These are phyloP conservation scores for Halenospora varia DNA, from an alignment of 495 filamentous ascomycete species.

Conservation along the genomic window DNA sequence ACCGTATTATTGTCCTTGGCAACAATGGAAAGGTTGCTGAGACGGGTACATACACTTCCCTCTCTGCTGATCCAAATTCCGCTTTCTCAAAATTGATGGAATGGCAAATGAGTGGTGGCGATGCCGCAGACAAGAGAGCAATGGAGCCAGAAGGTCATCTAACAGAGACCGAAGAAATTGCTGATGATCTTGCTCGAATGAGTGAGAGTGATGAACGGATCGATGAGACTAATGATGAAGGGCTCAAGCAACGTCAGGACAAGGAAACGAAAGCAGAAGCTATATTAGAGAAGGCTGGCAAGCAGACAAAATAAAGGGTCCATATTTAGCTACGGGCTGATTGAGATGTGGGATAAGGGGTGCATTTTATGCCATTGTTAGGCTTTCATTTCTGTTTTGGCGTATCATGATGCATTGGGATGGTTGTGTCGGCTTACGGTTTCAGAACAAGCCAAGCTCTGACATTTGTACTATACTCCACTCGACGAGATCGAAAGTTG, in stretches of 20 bases:
- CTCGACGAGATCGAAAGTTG: neutral
- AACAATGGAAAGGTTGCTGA: slow-evolving; percentile 86
- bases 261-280: slow-evolving; percentile 8
- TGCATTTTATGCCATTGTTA: neutral
- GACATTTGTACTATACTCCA: neutral
- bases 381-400: neutral
- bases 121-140: slow-evolving; percentile 32
- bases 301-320: slow-evolving; percentile 7
- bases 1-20: slow-evolving; percentile 84
- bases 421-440: neutral
- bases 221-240: slow-evolving; percentile 1
- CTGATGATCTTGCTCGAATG: slow-evolving; percentile 13
- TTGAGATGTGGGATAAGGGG: neutral
- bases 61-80: slow-evolving; percentile 66
- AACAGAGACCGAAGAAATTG: slow-evolving; percentile 21
- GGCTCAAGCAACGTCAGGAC: neutral
- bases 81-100: slow-evolving; percentile 96
- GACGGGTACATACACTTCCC: slow-evolving; percentile 73
- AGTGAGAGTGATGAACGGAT: slow-evolving; percentile 9
- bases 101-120: slow-evolving; percentile 93
- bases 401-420: neutral
- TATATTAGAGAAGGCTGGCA: slow-evolving; percentile 10
- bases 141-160: slow-evolving; percentile 21
- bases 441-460: neutral
- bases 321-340: neutral